Evolutionary conservation across 2,329 filamentous ascomycete species (phyloP), one percentile per base, ranked within the genome.

Genomic region (Microascus cirrosus): DNA sequence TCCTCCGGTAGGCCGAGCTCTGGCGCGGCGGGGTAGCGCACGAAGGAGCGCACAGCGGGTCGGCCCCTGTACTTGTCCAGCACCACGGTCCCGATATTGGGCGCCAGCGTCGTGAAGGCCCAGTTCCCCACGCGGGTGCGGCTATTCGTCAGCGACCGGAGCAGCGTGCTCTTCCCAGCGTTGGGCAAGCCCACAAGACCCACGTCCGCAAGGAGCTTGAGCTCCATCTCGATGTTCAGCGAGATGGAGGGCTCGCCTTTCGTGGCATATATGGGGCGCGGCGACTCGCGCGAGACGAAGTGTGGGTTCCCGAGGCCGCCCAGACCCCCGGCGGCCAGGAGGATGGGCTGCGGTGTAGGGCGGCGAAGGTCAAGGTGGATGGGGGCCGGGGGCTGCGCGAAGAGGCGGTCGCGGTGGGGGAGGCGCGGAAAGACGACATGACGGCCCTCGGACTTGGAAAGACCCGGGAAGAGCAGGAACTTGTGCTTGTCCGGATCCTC

Each of bases 61-160:
- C 89, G 83, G 2, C 92, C 90, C 59, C 84, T 85, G 73, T 94
- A 83, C 68, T 92, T 83, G 70, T 99, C 94, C 12, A 99, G 81
- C 15, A 97, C 87, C 7, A 99, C 90, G 0, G 94, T 99, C 55
- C 94, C 94, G 58, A 99, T 95, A 64, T 95, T 96, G 2, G 94
- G 94, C 64, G 92, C 87, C 10, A 99, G 78, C 0, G 94, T 99
- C 2, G 94, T 99, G 70, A 99, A 99, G 11, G 91, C 93, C 94
- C 94, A 99, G 69, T 89, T 86, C 48, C 94, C 94, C 34, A 99
- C 85, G 45, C 94, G 83, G 1, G 94, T 90, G 60, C 91, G 86
- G 68, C 89, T 95, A 69, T 92, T 92, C 65, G 86, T 95, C 65
- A 99, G 75, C 2, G 92, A 86, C 20, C 94, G 85, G 18, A 97